Evolutionary conservation across 306 rosid genomes (phyloP), one percentile per base, ranked within the genome.

Genomic region (Vachellia collinsii): DNA sequence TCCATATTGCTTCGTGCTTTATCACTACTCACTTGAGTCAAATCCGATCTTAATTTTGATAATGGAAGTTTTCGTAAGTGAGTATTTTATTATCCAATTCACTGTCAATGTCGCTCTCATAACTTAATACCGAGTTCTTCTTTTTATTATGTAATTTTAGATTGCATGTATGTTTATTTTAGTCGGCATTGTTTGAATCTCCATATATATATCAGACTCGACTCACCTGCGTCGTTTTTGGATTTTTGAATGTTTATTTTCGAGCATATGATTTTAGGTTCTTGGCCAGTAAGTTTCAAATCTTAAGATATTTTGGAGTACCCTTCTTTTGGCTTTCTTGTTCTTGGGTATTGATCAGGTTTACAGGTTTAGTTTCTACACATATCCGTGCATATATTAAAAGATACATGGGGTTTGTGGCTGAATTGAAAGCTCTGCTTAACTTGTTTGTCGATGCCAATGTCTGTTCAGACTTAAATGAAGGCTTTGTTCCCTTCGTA

Each of bases 351-450:
- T 46, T 47, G 42, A 23, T 72, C n/a, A n/a, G n/a, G n/a, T n/a
- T n/a, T n/a, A n/a, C 9, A 12, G 76, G 20, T 25, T 48, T 34
- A 36, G 63, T 72, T 16, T 23, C 63, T 36, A 11, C 25, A 10
- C 16, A 14, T 47, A 16, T 50, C 44, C 61, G 1, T n/a, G n/a
- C n/a, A n/a, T n/a, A n/a, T n/a, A n/a, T n/a, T n/a, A n/a, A n/a
- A n/a, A n/a, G n/a, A n/a, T n/a, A n/a, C n/a, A n/a, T n/a, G n/a
- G n/a, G n/a, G 51, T 41, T 10, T 41, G 3, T 68, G 51, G 51
- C 17, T 68, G 51, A 68, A 68, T 68, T 41, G 75, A 70, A 70
- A 11, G 11, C 42, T 25, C 75, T 46, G 37, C 75, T 14, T 71
- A 25, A n/a, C n/a, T n/a, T n/a, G n/a, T n/a, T 67, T 19, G 72